Percentiles rank a stretch among this genome's conserved stretches.
These are phyloP conservation scores for Russula brevipes DNA, from an alignment of 768 basidiomycete genomes.

Conservation along the genomic window DNA sequence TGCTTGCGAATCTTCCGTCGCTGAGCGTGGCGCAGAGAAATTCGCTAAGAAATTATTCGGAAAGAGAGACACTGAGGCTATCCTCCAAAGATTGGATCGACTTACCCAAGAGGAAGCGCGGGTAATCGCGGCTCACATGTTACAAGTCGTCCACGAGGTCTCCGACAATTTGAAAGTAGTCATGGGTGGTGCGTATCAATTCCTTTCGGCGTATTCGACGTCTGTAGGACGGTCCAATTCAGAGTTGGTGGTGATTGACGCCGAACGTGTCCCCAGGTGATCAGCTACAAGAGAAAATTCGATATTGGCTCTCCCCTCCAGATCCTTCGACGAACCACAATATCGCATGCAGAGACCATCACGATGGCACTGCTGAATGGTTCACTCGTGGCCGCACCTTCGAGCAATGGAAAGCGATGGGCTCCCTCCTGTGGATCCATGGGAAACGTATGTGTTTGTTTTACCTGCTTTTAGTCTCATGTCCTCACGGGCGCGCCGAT, in stretches of 20 bases:
- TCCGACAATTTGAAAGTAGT: not conserved
- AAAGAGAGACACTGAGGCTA: not conserved
- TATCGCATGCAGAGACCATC: not conserved
- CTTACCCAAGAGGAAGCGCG: not conserved
- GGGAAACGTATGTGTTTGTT: not conserved
- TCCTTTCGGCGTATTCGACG: too few relatives aligned
- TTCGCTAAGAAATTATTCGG: not conserved
- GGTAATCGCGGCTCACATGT: not conserved
- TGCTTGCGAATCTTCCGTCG: not conserved
- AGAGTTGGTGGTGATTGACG: not conserved
- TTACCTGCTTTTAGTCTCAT: not conserved
- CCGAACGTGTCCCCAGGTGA: not conserved
- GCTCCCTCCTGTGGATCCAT: not conserved
- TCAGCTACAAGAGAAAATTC: not conserved
- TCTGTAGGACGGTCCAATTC: too few relatives aligned
- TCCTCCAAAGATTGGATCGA: not conserved
- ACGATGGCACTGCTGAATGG: not conserved
- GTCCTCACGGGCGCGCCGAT: not conserved
- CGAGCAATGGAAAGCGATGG: not conserved
- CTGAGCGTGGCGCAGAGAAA: not conserved
- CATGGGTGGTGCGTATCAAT: not conserved
- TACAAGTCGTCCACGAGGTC: not conserved
- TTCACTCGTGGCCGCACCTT: not conserved
- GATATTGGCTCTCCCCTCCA: not conserved
- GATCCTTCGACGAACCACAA: conserved; percentile 5